Base-by-base conservation (phyloP, 2,329 filamentous ascomycete genomes). In the Fusarium kyushuense region DNA sequence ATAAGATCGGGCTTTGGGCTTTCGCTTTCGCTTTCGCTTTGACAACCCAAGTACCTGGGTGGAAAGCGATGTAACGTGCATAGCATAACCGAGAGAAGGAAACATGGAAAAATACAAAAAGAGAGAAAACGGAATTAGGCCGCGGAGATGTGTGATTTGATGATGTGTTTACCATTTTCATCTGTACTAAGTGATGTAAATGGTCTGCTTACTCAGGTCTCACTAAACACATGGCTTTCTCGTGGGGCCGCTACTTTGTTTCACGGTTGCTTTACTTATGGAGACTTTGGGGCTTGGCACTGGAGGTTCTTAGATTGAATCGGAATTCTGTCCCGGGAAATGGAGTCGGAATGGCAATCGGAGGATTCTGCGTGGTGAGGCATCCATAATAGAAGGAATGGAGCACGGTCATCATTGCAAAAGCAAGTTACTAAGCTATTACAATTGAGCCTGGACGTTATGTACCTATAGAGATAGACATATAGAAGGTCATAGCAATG, bases 171-270 rank as follows among this genome's bases (percentile, higher is more conserved):
- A 17, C 23, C 23, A 27, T 38, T 23, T 38, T 23, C 10, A 27
- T 38, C 16, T 7, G 35, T 51, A 51, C 25, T n/a, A n/a, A 19
- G 17, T 38, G 17, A 13, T 51, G 47, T 51, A 51, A 51, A 51
- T 40, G 23, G 47, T 27, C 17, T 40, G 52, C 52, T 54, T 54
- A 54, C 52, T 54, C 52, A 54, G 41, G 23, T 54, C 52, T 54
- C 52, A 54, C 52, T 54, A 54, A 54, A 48, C 41, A 48, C 49
- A 53, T 47, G 51, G 51, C 8, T 35, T n/a, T 33, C 29, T 57
- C 46, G 54, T 27, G 49, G 27, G 13, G 52, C 36, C 30, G 32
- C 30, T 54, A 54, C 41, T 51, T 51, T 54, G 41, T 54, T 54
- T 21, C 41, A 29, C 30, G 30, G 30, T 47, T 51, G 25, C 33